These are phyloP conservation scores for Colletotrichum sp. DNA, from an alignment of 2,329 filamentous ascomycete species.

Conservation along the genomic window DNA sequence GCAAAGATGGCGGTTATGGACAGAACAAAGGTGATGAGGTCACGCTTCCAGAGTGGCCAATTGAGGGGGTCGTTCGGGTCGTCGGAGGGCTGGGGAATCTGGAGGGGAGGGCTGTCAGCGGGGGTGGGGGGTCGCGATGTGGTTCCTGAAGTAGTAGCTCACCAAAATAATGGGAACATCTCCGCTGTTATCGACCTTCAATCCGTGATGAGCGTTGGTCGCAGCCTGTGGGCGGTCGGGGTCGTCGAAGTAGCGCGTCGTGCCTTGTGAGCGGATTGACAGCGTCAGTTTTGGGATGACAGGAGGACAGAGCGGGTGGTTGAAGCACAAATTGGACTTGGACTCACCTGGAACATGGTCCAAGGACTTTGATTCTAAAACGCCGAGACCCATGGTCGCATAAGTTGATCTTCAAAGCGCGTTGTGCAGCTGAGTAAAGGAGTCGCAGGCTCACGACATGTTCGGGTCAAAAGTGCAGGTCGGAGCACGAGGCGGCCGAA, in stretches of 20 bases:
- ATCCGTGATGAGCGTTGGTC: constrained; percentile 42
- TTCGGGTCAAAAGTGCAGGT: background rate
- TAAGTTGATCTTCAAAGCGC: background rate
- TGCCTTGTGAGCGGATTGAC: constrained; percentile 46
- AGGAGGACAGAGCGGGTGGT: background rate
- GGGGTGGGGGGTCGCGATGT: background rate
- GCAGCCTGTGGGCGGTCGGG: constrained; percentile 51
- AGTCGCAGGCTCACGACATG: background rate
- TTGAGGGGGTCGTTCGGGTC: constrained; percentile 87
- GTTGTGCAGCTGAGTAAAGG: background rate
- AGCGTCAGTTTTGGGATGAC: background rate
- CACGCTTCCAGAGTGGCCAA: constrained; percentile 88
- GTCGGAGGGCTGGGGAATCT: constrained; percentile 83
- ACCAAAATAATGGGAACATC: constrained; percentile 78
- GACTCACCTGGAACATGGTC: constrained; percentile 75
- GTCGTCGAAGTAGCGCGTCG: constrained; percentile 69
- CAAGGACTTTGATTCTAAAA: constrained; percentile 71
- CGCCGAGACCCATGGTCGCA: constrained; percentile 69
- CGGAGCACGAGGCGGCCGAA: background rate
- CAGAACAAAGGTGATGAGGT: constrained; percentile 78
- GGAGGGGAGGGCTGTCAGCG: background rate
- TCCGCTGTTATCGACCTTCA: constrained; percentile 78
- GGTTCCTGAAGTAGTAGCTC: constrained; percentile 21
- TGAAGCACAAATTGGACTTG: background rate
- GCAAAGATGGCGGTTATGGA: constrained; percentile 84